phyloP scores from a whole-genome alignment of 331 rosid genomes.

The Stylosanthes scabra region DNA sequence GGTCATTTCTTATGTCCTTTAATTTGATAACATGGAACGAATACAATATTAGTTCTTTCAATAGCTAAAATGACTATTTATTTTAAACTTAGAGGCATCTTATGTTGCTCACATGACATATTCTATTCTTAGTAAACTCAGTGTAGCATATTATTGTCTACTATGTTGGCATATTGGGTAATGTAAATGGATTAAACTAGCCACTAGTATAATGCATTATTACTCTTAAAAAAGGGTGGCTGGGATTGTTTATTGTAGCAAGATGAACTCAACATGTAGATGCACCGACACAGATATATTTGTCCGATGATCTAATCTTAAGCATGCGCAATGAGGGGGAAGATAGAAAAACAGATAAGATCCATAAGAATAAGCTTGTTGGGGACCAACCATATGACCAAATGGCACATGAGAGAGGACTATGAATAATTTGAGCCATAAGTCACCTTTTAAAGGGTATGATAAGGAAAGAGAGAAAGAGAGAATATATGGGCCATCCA shows the following conservation, averaged over 20 bases:
- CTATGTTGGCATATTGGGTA: too few relatives aligned
- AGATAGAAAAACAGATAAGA: slow-evolving; percentile 20
- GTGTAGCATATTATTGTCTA: background rate
- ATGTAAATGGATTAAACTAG: background rate
- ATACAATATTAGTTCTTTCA: background rate
- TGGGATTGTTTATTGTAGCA: background rate
- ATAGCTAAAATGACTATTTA: background rate
- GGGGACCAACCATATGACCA: slow-evolving; percentile 32
- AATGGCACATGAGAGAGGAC: slow-evolving; percentile 18
- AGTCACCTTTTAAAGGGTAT: slow-evolving; percentile 24
- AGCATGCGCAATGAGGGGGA: slow-evolving; percentile 29
- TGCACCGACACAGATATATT: slow-evolving; percentile 36
- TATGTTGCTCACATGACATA: background rate
- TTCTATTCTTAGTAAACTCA: background rate
- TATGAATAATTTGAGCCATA: slow-evolving; percentile 44
- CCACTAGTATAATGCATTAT: background rate
- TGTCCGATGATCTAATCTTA: slow-evolving; percentile 33
- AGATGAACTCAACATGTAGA: slow-evolving; percentile 39
- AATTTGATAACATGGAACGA: too few relatives aligned
- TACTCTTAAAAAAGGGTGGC: background rate
- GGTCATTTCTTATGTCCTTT: too few relatives aligned
- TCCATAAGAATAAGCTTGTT: slow-evolving; percentile 30
- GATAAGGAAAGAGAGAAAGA: slow-evolving; percentile 40
- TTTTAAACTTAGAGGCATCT: background rate
- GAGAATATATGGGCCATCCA: slow-evolving; percentile 30